Conservation (phyloP, 1,284 basidiomycete species). For the Fistulina hepatica region DNA sequence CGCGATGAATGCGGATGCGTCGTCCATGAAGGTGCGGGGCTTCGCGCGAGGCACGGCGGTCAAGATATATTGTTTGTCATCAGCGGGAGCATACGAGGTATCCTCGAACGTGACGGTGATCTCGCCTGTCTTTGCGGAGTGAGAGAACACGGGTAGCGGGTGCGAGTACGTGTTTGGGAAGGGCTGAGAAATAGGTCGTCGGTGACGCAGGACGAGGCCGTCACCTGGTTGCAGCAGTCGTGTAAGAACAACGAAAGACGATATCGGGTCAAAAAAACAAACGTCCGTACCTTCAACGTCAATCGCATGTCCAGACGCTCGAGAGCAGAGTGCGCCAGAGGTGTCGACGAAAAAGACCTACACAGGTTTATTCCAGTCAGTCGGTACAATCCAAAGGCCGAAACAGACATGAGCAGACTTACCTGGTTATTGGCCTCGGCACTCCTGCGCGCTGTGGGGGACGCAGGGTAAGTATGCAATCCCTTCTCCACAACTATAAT, state of each 20-base stretch:
- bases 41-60: slow-evolving; percentile 53
- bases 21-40: slow-evolving; percentile 55
- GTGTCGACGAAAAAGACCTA: slow-evolving; percentile 75
- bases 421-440: slow-evolving; percentile 68
- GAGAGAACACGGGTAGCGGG: slow-evolving; percentile 60
- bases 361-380: slow-evolving; percentile 1
- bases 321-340: slow-evolving; percentile 61
- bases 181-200: slow-evolving; percentile 59
- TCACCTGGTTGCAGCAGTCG: slow-evolving; percentile 32
- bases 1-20: slow-evolving; percentile 53
- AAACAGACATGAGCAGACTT: slow-evolving; percentile 4
- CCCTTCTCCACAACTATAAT: too few relatives aligned
- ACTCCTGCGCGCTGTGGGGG: slow-evolving; percentile 43
- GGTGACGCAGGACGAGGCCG: slow-evolving; percentile 55
- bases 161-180: slow-evolving; percentile 69
- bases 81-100: slow-evolving; percentile 44
- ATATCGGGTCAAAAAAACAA: too few relatives aligned
- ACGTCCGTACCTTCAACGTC: slow-evolving; percentile 65
- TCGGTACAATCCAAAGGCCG: slow-evolving; percentile 3
- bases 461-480: too few relatives aligned
- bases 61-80: slow-evolving; percentile 46
- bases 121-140: slow-evolving; percentile 40
- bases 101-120: slow-evolving; percentile 54
- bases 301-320: slow-evolving; percentile 68
- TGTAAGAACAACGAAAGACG: not conserved